Evolutionary conservation across 257 asterid genomes (phyloP).

Genomic region (Forsythia suspensa): DNA sequence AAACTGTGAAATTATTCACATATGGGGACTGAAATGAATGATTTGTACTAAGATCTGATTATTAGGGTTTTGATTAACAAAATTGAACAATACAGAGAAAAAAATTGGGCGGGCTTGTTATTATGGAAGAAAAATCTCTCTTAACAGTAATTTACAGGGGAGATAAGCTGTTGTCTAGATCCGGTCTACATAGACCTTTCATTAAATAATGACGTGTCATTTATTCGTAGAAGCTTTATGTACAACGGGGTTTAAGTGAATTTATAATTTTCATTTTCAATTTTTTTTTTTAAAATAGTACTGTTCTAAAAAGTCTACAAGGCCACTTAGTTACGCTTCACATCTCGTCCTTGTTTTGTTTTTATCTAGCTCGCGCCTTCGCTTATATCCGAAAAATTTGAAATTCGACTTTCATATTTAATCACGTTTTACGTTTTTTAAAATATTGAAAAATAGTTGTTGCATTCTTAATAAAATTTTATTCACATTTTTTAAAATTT

Average conservation of each 20-base stretch:
- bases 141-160: background rate
- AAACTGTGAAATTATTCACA: slow-evolving; percentile 22
- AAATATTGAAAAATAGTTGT: too few species aligned
- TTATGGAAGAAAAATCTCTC: background rate
- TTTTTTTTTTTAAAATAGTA: too few species aligned
- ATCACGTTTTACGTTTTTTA: too few species aligned
- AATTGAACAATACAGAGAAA: background rate
- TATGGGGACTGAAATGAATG: slow-evolving; percentile 13
- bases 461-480: too few species aligned
- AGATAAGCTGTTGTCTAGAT: background rate
- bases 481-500: too few species aligned
- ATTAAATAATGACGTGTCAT: background rate
- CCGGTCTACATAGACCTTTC: background rate
- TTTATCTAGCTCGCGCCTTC: too few species aligned
- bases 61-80: background rate
- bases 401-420: too few species aligned
- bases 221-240: background rate
- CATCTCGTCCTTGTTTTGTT: too few species aligned
- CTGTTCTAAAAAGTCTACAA: too few species aligned
- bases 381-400: too few species aligned
- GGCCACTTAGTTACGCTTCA: too few species aligned
- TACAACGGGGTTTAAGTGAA: background rate
- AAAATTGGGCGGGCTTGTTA: background rate
- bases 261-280: too few species aligned
- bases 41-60: background rate